Percentiles rank a stretch among this genome's conserved stretches.
phyloP scores from a whole-genome alignment of 805 yeast genomes.

The Torulaspora gathmanii region DNA sequence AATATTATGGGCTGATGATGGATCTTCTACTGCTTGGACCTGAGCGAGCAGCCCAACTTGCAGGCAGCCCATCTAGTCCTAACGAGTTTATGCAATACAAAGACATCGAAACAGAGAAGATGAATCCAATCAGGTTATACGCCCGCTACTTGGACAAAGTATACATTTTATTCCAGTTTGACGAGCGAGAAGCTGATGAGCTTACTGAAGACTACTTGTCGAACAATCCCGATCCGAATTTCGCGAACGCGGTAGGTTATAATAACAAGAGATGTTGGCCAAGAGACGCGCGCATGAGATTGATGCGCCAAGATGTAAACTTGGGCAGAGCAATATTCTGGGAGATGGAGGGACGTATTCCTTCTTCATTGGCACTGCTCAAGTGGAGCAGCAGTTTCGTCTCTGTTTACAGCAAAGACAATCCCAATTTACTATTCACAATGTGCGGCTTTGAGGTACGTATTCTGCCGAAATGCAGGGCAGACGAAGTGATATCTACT shows the following conservation, averaged over 20 bases:
- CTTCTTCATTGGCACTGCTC: constrained; percentile 64
- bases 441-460: constrained; percentile 96
- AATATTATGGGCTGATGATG: constrained; percentile 79
- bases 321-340: constrained; percentile 88
- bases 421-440: constrained; percentile 80
- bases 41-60: constrained; percentile 81
- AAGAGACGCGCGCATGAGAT: constrained; percentile 80
- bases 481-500: constrained; percentile 47
- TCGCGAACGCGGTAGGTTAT: constrained; percentile 79
- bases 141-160: constrained; percentile 79
- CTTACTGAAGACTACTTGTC: constrained; percentile 68
- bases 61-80: constrained; percentile 69
- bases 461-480: constrained; percentile 69
- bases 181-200: constrained; percentile 67
- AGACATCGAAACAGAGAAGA: constrained; percentile 50
- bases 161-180: constrained; percentile 72
- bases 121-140: constrained; percentile 75
- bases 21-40: constrained; percentile 81
- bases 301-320: constrained; percentile 86
- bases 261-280: constrained; percentile 95
- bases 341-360: constrained; percentile 80
- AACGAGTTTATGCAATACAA: constrained; percentile 75
- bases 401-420: constrained; percentile 85
- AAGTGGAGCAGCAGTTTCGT: constrained; percentile 79
- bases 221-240: constrained; percentile 90